These are phyloP conservation scores for Prunus kanzakura DNA, from an alignment of 306 rosid species.

Conservation along the genomic window DNA sequence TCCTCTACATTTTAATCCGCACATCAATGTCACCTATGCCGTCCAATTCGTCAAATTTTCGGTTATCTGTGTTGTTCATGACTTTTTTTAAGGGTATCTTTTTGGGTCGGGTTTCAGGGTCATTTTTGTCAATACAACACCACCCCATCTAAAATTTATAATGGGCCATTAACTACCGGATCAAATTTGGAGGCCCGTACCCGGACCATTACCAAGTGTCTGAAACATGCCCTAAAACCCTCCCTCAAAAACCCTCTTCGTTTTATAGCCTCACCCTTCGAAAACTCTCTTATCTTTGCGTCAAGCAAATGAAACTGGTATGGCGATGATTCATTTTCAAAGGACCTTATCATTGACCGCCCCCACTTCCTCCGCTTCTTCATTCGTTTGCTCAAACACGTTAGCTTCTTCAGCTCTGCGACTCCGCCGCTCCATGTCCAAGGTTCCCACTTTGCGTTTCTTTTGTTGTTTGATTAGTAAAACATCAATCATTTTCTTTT, in stretches of 20 bases:
- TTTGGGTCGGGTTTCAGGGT: too few species aligned
- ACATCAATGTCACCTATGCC: too few species aligned
- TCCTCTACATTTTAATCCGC: too few species aligned
- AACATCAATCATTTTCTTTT: not conserved
- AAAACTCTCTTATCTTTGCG: conserved; percentile 1
- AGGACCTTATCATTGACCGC: conserved; percentile 37
- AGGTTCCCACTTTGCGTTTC: conserved; percentile 21
- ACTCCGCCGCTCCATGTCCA: conserved; percentile 49
- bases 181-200: not conserved
- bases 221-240: conserved; percentile 12
- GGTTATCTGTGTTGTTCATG: too few species aligned
- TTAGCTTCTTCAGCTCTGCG: conserved; percentile 38
- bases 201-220: not conserved
- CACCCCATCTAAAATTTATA: too few species aligned
- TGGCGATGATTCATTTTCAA: conserved; percentile 56
- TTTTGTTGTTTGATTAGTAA: too few species aligned
- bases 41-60: too few species aligned
- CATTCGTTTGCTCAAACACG: conserved; percentile 26
- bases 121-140: too few species aligned
- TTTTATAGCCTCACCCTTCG: not conserved
- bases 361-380: conserved; percentile 30
- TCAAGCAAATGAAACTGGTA: conserved; percentile 23
- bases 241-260: not conserved
- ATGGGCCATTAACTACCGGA: not conserved
- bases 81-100: too few species aligned